Conservation (phyloP, 169 alveolate genomes). For the Cystoisospora suis region DNA sequence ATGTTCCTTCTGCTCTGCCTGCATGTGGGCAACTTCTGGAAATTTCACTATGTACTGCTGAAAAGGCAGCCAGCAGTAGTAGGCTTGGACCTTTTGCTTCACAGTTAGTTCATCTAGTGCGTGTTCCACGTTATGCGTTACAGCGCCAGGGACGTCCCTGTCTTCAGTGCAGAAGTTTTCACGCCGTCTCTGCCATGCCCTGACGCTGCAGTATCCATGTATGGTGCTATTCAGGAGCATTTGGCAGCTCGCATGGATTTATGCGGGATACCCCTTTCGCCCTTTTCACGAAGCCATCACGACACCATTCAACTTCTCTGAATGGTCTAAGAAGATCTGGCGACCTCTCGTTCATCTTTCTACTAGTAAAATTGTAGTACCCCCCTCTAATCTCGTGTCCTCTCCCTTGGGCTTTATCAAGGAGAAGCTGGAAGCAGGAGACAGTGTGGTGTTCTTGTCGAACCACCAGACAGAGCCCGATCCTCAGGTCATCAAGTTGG, state of each 20-base stretch:
- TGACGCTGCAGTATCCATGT: conserved; percentile 9
- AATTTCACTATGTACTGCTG: neutral
- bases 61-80: neutral
- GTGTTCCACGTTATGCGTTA: no score
- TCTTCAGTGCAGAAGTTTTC: neutral
- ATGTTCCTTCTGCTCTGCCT: neutral
- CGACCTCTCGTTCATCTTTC: conserved; percentile 39
- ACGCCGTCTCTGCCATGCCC: neutral
- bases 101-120: neutral
- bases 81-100: neutral
- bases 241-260: neutral
- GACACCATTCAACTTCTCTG: conserved; percentile 45
- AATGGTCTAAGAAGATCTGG: conserved; percentile 44
- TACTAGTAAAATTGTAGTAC: conserved; percentile 27
- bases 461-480: conserved; percentile 71
- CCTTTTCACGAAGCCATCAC: conserved; percentile 42
- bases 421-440: conserved; percentile 40
- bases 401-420: neutral
- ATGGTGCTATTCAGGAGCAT: conserved; percentile 20
- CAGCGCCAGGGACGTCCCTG: neutral
- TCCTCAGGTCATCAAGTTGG: conserved; percentile 50
- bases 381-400: neutral
- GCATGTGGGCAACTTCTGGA: neutral
- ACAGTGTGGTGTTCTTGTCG: conserved; percentile 51
- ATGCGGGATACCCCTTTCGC: neutral